These are phyloP conservation scores for Fusarium sp. DNA, from an alignment of 2,329 filamentous ascomycete species.

Conservation along the genomic window DNA sequence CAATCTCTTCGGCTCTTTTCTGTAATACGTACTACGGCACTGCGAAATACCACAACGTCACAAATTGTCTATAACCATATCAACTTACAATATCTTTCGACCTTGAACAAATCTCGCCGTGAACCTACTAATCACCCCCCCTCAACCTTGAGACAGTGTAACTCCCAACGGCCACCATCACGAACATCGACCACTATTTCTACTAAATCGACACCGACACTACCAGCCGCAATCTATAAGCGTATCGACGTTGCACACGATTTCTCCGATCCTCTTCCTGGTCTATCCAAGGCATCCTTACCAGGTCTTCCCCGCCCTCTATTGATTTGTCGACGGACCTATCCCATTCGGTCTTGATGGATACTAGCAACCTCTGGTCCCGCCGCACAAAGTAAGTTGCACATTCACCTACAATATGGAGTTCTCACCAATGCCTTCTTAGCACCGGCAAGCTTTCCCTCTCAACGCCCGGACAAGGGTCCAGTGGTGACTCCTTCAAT, in stretches of 20 bases:
- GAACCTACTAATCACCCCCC: constrained; percentile 29
- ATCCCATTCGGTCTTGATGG: constrained; percentile 58
- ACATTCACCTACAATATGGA: not conserved
- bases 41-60: constrained; percentile 16
- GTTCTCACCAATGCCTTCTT: constrained; percentile 31
- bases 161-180: constrained; percentile 20
- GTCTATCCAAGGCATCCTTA: constrained; percentile 26
- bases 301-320: constrained; percentile 39
- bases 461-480: constrained; percentile 71
- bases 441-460: constrained; percentile 92
- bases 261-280: not conserved
- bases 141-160: constrained; percentile 30
- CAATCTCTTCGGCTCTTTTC: not conserved
- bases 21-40: not conserved
- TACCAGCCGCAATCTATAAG: not conserved
- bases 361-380: constrained; percentile 71
- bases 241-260: constrained; percentile 4
- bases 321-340: constrained; percentile 33
- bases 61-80: not conserved
- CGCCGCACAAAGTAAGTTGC: constrained; percentile 79
- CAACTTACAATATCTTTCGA: constrained; percentile 8
- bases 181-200: constrained; percentile 18
- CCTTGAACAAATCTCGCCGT: not conserved
- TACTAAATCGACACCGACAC: not conserved
- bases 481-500: constrained; percentile 62